Base-by-base conservation (phyloP, 495 filamentous ascomycete species). In the Penicillium robsamsonii region DNA sequence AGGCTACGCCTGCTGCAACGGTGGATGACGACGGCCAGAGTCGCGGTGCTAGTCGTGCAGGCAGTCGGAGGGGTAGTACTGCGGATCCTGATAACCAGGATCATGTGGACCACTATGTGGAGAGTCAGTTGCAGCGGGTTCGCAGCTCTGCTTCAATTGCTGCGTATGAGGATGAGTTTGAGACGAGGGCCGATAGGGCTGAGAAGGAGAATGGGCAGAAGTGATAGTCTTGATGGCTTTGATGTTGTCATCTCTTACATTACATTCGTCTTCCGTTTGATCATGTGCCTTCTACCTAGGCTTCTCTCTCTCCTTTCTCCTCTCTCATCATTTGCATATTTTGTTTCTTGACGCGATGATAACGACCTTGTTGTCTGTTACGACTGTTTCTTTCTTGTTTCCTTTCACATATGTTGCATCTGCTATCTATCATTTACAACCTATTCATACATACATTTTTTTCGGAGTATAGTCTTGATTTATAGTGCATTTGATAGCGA, bases 31-130 rank as follows among this genome's bases (percentile, higher is more conserved):
- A 70, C 11, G 72, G 68, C 15, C 62, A 67, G 44, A 70, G 50
- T 51, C 61, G 45, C 24, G 70, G 55, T 12, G 52, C 52, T 58
- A 75, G 55, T 56, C 70, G 56, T 18, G 70, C 52, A 11, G 52
- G 55, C 57, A 76, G 55, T 55, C 70, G 58, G 58, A 71, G 43
- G 68, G 75, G 66, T 9, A 69, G 66, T 17, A 58, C 50, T 12
- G 18, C 51, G 5, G 54, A 43, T 3, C 22, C 53, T 1, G 84
- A 79, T 46, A 80, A 83, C 1, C 83, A 93, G 41, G 74, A 76
- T 13, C 86, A 90, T 64, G 72, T 92, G 22, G 79, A 84, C 43
- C 77, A 81, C 29, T 92, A 93, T 63, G 86, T 94, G 35, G 81
- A 76, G 33, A 81, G 86, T 56, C 85, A 91, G 70, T 65, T 93